Evolutionary conservation across 352 stramenopile species (phyloP).

Genomic region (Paralagenidium karlingii): DNA sequence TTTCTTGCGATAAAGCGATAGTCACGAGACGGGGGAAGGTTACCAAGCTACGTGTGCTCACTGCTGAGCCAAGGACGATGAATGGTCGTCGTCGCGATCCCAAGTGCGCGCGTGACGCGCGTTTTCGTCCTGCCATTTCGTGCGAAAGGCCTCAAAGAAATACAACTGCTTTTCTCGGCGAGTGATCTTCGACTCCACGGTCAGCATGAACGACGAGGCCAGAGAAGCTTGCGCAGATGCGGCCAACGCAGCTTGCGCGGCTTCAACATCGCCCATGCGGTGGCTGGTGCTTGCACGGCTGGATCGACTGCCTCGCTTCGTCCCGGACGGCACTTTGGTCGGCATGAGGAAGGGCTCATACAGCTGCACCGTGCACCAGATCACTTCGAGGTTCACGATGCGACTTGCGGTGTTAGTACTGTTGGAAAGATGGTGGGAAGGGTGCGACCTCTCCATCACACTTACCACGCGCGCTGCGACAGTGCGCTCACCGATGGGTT

Average conservation of each 20-base stretch:
- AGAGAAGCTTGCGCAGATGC: constrained; percentile 3
- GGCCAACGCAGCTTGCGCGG: neutral
- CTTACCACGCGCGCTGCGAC: constrained; percentile 49
- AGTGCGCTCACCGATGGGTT: constrained; percentile 53
- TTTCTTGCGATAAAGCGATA: too few relatives aligned
- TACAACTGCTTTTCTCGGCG: constrained; percentile 47
- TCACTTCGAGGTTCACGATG: constrained; percentile 46
- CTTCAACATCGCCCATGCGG: neutral
- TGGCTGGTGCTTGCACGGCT: neutral
- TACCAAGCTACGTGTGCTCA: too few relatives aligned
- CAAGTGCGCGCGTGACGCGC: constrained; percentile 42
- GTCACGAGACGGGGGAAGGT: too few relatives aligned
- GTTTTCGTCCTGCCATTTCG: constrained; percentile 55
- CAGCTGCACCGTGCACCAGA: constrained; percentile 69
- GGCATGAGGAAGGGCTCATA: constrained; percentile 17
- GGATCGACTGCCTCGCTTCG: neutral
- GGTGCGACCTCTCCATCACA: too few relatives aligned
- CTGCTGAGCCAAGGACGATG: too few relatives aligned
- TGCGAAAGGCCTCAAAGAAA: constrained; percentile 65
- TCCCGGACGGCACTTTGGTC: neutral
- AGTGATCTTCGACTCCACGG: constrained; percentile 49
- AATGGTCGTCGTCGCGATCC: too few relatives aligned
- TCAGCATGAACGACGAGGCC: constrained; percentile 21
- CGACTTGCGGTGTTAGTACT: constrained; percentile 31
- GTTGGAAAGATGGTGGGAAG: too few relatives aligned